Evolutionary conservation across 1,284 basidiomycete species (phyloP), one percentile per base, ranked within the genome.

Genomic region (Gastroboletus turbinatus): DNA sequence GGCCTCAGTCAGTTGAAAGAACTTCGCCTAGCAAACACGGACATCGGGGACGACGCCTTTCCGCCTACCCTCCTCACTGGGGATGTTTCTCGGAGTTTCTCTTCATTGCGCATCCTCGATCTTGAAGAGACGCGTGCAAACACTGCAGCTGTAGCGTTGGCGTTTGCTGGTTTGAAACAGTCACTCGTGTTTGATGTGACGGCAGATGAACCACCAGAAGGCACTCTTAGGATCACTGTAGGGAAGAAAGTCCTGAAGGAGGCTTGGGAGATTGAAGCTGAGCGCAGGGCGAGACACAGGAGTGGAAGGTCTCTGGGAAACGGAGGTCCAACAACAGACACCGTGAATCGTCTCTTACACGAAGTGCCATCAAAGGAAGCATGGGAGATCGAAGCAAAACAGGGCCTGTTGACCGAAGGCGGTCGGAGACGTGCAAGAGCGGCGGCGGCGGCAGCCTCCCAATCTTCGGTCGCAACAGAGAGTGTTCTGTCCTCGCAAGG

Each of bases 321-420:
- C 4, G 58, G 52, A 11, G 52, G 52, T 17, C 30, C 59, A 27
- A 47, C 54, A 39, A 44, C 46, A 27, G 52, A 47, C 39, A 45
- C 27, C 25, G 43, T 46, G 27, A 64, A 56, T 21, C 50, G 25
- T 42, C 33, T 40, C 65, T 40, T 33, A 5, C 66, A 66, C 40
- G 73, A 74, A 51, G 76, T 73, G 36, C 67, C 79, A 1, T 68
- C 78, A 27, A 90, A 87, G 64, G 88, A 90, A 63, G 67, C 77
- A 30, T 91, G 88, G 88, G 88, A 91, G 63, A 79, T 89, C 29
- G 88, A 90, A 60, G 87, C 85, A 1, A 87, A 90, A 61, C 83
- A 82, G 59, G 87, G 87, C 1, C 65, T 90, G 43, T 67, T 86
- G 40, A 89, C 87, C 5, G 88, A 89, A 58, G 88, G 86, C 17